Conservation (phyloP, 768 basidiomycete species). For the Lentinula boryana region DNA sequence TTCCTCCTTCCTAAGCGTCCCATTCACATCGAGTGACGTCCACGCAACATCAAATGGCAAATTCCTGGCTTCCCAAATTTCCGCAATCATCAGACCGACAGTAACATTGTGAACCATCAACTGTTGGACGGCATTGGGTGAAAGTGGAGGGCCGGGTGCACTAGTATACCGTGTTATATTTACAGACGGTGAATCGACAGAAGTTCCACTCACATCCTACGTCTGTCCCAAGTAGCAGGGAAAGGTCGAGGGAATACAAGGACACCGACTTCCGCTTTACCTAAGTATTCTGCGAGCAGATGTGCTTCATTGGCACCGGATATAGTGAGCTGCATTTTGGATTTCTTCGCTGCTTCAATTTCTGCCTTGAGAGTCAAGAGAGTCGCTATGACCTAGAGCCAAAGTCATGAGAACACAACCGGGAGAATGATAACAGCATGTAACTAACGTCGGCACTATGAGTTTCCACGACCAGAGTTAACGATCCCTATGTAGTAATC, state of each 20-base stretch:
- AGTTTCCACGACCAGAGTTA: constrained; percentile 72
- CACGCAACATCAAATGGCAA: constrained; percentile 78
- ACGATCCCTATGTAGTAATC: constrained; percentile 39
- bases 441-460: constrained; percentile 57
- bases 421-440: background rate
- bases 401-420: background rate
- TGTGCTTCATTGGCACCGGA: constrained; percentile 63
- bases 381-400: constrained; percentile 56
- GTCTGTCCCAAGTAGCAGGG: constrained; percentile 66
- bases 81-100: constrained; percentile 59
- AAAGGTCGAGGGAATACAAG: constrained; percentile 57
- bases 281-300: constrained; percentile 65
- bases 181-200: background rate
- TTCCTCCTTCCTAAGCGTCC: constrained; percentile 31
- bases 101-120: constrained; percentile 67
- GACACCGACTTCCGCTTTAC: constrained; percentile 38
- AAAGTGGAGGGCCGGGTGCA: constrained; percentile 70
- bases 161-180: constrained; percentile 18
- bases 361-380: constrained; percentile 65
- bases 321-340: constrained; percentile 50
- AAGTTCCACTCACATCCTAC: constrained; percentile 48
- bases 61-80: constrained; percentile 70
- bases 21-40: constrained; percentile 43
- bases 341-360: constrained; percentile 41
- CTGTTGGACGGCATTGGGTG: constrained; percentile 47